Conservation (phyloP, 495 filamentous ascomycete genomes). For the Pyronema omphalodes region DNA sequence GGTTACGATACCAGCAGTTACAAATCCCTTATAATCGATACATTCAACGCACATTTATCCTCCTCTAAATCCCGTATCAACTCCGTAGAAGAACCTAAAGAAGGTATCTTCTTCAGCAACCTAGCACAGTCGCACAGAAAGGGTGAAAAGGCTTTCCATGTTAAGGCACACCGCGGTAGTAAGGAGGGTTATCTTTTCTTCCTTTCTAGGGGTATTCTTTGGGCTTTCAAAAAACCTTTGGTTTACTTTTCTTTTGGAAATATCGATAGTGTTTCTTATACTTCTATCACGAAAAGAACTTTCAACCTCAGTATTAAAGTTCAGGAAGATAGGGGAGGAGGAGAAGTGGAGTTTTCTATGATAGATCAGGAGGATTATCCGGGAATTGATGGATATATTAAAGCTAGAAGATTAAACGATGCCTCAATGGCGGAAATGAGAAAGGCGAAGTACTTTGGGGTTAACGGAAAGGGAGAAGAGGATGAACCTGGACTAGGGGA, state of each 20-base stretch:
- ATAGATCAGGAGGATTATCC: constrained; percentile 68
- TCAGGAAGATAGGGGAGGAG: constrained; percentile 20
- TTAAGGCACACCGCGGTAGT: constrained; percentile 76
- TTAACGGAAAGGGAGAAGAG: constrained; percentile 38
- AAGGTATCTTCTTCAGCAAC: constrained; percentile 58
- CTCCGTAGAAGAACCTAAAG: constrained; percentile 46
- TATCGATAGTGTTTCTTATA: constrained; percentile 72
- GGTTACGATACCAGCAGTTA: constrained; percentile 38
- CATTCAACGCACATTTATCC: constrained; percentile 42
- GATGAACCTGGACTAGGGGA: constrained; percentile 32
- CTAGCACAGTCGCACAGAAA: constrained; percentile 70
- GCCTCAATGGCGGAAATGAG: constrained; percentile 77
- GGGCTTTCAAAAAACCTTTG: constrained; percentile 89
- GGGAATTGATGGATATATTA: constrained; percentile 72
- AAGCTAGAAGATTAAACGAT: constrained; percentile 66
- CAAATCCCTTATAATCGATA: constrained; percentile 40
- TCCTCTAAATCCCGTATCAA: constrained; percentile 32
- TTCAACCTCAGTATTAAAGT: constrained; percentile 78
- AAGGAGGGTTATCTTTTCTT: constrained; percentile 95
- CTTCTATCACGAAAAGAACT: constrained; percentile 72
- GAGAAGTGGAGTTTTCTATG: constrained; percentile 73
- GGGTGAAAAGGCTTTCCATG: constrained; percentile 74
- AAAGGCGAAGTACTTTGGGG: constrained; percentile 57
- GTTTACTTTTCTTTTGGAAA: constrained; percentile 63
- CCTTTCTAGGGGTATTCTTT: constrained; percentile 68